A percentile compares a stretch with the other conserved stretches of the same genome.
phyloP scores from a whole-genome alignment of 495 filamentous ascomycete genomes.

The Penicillium silybi region DNA sequence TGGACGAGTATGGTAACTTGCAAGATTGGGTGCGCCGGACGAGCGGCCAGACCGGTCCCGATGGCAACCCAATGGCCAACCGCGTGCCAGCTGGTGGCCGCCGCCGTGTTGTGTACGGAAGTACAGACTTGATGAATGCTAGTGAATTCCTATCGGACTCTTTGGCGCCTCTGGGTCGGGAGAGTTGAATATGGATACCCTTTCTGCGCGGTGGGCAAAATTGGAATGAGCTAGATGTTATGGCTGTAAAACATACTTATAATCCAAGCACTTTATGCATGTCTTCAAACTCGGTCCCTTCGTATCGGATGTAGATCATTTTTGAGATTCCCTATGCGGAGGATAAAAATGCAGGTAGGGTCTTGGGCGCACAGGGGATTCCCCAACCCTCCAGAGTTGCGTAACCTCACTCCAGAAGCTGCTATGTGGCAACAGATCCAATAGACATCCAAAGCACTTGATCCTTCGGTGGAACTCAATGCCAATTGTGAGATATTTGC shows the following conservation, averaged over 20 bases:
- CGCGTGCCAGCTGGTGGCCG: conserved; percentile 38
- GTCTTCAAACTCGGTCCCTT: not conserved
- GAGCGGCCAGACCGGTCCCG: conserved; percentile 48
- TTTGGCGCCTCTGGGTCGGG: conserved; percentile 71
- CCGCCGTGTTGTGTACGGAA: conserved; percentile 89
- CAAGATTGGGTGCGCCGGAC: conserved; percentile 91
- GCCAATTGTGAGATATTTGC: not conserved
- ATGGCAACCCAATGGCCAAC: conserved; percentile 44
- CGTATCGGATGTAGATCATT: not conserved
- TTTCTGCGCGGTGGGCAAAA: not conserved
- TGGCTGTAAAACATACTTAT: conserved; percentile 19
- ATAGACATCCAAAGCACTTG: too few species aligned
- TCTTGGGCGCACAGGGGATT: too few species aligned
- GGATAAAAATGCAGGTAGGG: too few species aligned
- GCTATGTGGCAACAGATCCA: not conserved
- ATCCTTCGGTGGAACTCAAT: too few species aligned
- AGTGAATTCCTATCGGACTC: conserved; percentile 80
- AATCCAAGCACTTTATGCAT: conserved; percentile 10
- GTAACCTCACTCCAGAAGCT: too few species aligned
- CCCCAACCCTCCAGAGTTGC: too few species aligned
- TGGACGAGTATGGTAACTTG: conserved; percentile 98
- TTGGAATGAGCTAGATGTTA: not conserved
- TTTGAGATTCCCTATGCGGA: not conserved
- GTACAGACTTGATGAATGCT: conserved; percentile 90
- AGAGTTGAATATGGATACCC: conserved; percentile 40